These are phyloP conservation scores for Kodamaea alishanica DNA, from an alignment of 1,139 yeast species.

Conservation along the genomic window DNA sequence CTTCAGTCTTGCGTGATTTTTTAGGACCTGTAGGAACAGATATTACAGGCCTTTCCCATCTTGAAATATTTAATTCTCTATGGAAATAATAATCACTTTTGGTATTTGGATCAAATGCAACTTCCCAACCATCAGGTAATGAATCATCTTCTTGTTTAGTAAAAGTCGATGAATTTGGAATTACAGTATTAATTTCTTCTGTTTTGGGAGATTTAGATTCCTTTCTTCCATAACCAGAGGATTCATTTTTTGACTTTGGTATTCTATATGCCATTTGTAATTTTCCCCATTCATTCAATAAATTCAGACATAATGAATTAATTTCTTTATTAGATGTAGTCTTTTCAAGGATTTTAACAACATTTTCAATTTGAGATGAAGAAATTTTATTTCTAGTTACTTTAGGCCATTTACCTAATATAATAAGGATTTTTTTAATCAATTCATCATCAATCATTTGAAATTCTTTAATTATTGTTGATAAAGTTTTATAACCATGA, in stretches of 20 bases:
- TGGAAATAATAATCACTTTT: conserved; percentile 52
- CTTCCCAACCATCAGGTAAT: conserved; percentile 54
- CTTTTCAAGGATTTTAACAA: conserved; percentile 45
- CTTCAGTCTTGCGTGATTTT: conserved; percentile 1
- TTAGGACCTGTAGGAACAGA: conserved; percentile 27
- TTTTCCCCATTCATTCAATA: conserved; percentile 67
- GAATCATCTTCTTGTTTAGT: conserved; percentile 21
- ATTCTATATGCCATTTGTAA: conserved; percentile 83
- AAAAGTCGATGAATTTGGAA: background rate
- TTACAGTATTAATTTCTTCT: background rate
- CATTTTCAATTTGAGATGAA: conserved; percentile 71
- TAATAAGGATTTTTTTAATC: conserved; percentile 47
- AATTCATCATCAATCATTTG: conserved; percentile 33
- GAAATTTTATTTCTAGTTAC: conserved; percentile 78
- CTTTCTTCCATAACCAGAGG: conserved; percentile 32
- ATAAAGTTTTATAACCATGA: conserved; percentile 85
- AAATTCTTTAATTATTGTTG: conserved; percentile 47
- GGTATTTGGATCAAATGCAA: conserved; percentile 42
- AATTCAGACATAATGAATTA: conserved; percentile 32
- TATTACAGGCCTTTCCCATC: conserved; percentile 57
- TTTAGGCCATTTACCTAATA: conserved; percentile 73
- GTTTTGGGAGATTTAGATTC: conserved; percentile 15
- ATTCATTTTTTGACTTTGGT: conserved; percentile 43
- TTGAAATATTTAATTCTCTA: conserved; percentile 40
- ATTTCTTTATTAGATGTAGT: conserved; percentile 32